Evolutionary conservation across 345 rosid species (phyloP).

Genomic region (Physaria fendleri): DNA sequence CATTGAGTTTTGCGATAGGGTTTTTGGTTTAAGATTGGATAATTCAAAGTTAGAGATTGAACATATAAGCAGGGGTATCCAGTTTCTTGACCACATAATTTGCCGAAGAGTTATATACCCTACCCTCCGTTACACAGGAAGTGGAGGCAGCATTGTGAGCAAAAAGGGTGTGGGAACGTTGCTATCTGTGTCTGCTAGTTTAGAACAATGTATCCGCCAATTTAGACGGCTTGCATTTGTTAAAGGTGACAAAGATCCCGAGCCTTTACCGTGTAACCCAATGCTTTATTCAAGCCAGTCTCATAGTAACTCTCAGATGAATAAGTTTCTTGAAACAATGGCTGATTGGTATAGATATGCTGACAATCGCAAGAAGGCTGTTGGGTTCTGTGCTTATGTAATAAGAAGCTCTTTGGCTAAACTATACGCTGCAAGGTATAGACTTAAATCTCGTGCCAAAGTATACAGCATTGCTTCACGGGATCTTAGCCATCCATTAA

Average conservation of each 20-base stretch:
- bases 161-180: conserved; percentile 87
- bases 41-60: conserved; percentile 74
- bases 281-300: conserved; percentile 98
- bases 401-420: conserved; percentile 93
- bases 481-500: conserved; percentile 72
- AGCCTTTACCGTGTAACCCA: conserved; percentile 87
- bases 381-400: conserved; percentile 93
- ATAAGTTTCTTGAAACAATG: conserved; percentile 93
- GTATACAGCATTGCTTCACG: conserved; percentile 82
- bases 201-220: conserved; percentile 75
- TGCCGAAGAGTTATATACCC: conserved; percentile 77
- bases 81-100: conserved; percentile 87
- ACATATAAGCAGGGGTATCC: conserved; percentile 79
- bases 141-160: conserved; percentile 77
- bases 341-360: conserved; percentile 97
- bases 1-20: conserved; percentile 60
- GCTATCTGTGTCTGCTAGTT: conserved; percentile 88
- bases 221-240: conserved; percentile 76
- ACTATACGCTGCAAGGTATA: conserved; percentile 92
- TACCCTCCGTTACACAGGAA: conserved; percentile 72
- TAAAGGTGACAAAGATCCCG: conserved; percentile 94
- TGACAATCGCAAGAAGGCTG: conserved; percentile 86
- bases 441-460: conserved; percentile 92
- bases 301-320: conserved; percentile 94
- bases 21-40: conserved; percentile 58